Conservation (phyloP, 495 filamentous ascomycete species). For the Sporormia fimetaria region DNA sequence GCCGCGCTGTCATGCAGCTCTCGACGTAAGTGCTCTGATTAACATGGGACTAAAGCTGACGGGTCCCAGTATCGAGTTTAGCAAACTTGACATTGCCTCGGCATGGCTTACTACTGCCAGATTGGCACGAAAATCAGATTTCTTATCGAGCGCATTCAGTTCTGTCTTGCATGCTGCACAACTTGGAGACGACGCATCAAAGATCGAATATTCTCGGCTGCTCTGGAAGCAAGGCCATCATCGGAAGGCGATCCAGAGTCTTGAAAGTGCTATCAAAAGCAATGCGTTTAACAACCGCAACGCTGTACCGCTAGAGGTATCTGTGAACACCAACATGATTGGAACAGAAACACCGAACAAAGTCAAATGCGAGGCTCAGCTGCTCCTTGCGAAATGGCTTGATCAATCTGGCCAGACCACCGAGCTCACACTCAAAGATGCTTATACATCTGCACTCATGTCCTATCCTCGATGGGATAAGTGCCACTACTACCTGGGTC, state of each 20-base stretch:
- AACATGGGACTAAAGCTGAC: background rate
- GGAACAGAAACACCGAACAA: constrained; percentile 40
- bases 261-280: constrained; percentile 70
- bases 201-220: constrained; percentile 82
- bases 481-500: constrained; percentile 90
- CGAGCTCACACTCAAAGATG: constrained; percentile 58
- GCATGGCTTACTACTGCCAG: constrained; percentile 79
- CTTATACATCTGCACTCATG: constrained; percentile 64
- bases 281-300: constrained; percentile 51
- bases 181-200: constrained; percentile 71
- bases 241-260: constrained; percentile 82
- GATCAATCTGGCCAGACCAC: constrained; percentile 85
- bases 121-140: constrained; percentile 73
- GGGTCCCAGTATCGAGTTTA: constrained; percentile 35
- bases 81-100: constrained; percentile 60
- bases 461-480: constrained; percentile 73
- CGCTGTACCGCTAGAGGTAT: constrained; percentile 34
- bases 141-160: constrained; percentile 78
- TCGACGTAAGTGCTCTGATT: constrained; percentile 41
- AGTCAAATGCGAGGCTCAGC: constrained; percentile 53
- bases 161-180: constrained; percentile 80
- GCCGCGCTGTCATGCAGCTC: constrained; percentile 74
- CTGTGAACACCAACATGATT: constrained; percentile 32
- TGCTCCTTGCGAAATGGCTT: constrained; percentile 92
- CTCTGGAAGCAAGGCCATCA: constrained; percentile 94